Evolutionary conservation across 2,329 filamentous ascomycete genomes (phyloP).

Genomic region (Ceratocystis alfenasii): DNA sequence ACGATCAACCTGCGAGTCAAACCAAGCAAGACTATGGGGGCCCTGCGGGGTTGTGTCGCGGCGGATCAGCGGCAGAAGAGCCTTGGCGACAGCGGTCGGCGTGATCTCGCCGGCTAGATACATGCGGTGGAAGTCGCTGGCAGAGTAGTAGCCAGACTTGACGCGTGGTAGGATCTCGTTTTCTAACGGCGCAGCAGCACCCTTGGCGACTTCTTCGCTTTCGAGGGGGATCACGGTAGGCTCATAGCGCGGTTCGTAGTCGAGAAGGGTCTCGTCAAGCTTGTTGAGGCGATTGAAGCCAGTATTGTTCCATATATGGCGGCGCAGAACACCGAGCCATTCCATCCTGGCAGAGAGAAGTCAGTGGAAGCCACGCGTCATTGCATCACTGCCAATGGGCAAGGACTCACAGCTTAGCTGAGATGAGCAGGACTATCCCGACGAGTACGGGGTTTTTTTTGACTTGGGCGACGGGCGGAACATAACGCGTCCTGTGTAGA

Average conservation of each 20-base stretch:
- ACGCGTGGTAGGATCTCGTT: conserved; percentile 13
- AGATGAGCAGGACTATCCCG: conserved; percentile 41
- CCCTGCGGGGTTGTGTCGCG: conserved; percentile 31
- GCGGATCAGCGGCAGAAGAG: conserved; percentile 37
- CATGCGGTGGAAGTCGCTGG: conserved; percentile 35
- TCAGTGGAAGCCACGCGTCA: background rate
- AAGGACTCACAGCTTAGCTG: conserved; percentile 41
- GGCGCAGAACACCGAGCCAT: conserved; percentile 42
- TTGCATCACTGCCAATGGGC: conserved; percentile 6
- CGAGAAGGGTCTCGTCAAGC: conserved; percentile 40
- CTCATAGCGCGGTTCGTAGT: conserved; percentile 38
- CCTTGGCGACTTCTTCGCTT: conserved; percentile 14
- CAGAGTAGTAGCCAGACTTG: conserved; percentile 29
- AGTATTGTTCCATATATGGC: conserved; percentile 49
- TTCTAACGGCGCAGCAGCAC: background rate
- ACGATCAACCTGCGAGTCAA: conserved; percentile 33
- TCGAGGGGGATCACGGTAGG: conserved; percentile 39
- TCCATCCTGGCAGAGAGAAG: conserved; percentile 36
- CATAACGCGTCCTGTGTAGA: conserved; percentile 8
- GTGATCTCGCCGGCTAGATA: conserved; percentile 37
- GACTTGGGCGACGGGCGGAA: background rate
- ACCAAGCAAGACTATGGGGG: conserved; percentile 35
- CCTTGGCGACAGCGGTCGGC: conserved; percentile 35
- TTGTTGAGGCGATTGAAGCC: conserved; percentile 48
- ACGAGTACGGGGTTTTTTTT: conserved; percentile 44